Conservation (phyloP, 257 asterid species). For the Nicotiana knightiana region DNA sequence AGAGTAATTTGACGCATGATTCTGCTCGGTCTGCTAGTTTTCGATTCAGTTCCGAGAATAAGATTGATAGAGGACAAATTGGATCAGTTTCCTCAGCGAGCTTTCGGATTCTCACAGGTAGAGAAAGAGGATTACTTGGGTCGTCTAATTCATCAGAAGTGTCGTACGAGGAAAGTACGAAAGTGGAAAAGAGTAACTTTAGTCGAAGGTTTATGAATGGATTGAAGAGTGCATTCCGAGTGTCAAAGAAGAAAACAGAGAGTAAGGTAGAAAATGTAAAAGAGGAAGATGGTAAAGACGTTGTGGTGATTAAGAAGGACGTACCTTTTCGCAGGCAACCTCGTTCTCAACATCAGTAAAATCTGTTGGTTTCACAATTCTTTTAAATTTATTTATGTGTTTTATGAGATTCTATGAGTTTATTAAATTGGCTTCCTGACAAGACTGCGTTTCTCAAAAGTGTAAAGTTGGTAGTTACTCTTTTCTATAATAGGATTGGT, state of each 20-base stretch:
- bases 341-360: conserved; percentile 9
- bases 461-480: background rate
- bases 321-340: conserved; percentile 26
- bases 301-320: conserved; percentile 34
- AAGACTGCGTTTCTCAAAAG: background rate
- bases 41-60: conserved; percentile 46
- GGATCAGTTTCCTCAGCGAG: conserved; percentile 66
- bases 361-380: background rate
- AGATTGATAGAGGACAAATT: conserved; percentile 46
- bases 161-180: conserved; percentile 22
- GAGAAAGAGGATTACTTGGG: conserved; percentile 8
- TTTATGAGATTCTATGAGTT: background rate
- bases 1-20: conserved; percentile 8
- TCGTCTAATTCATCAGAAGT: conserved; percentile 38
- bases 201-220: conserved; percentile 55
- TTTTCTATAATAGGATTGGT: background rate
- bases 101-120: conserved; percentile 23
- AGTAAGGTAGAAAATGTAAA: background rate
- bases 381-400: background rate
- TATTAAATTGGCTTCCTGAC: background rate
- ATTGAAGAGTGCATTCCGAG: conserved; percentile 49
- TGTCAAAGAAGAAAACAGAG: conserved; percentile 44
- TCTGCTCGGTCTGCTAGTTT: conserved; percentile 54
- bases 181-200: conserved; percentile 26
- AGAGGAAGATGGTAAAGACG: conserved; percentile 13